Evolutionary conservation across 2,329 filamentous ascomycete species (phyloP), one percentile per base, ranked within the genome.

Genomic region (Chaetomiaceae sp.): DNA sequence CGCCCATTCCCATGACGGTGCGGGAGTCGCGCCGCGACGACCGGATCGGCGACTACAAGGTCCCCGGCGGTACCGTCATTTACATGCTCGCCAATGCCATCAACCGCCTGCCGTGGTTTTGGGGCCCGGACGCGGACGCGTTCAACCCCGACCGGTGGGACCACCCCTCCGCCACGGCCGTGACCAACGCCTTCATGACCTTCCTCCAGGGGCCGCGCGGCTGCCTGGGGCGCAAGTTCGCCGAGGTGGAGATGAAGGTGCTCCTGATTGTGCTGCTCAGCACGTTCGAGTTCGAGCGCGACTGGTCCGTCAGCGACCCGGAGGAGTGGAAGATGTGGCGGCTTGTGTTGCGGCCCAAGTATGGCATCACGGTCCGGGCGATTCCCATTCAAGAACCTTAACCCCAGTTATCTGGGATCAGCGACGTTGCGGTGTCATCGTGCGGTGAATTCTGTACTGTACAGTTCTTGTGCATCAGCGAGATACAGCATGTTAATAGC

Each of bases 271-370:
- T 53, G 38, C 39, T 65, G 38, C 52, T 65, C 27, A 62, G 58
- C 52, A 57, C 58, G 58, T 65, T 54, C 50, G 58, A 64, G 47
- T 63, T 65, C 49, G 43, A 53, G 51, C 62, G 61, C 14, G 67
- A 72, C 47, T 49, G 55, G 26, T 54, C 50, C 22, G 60, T 64
- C 6, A 58, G 60, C 4, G 64, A 72, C 52, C 70, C 69, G 8
- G 70, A 72, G 57, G 60, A 63, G 12, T 64, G 67, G 62, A 73
- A 73, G 62, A 72, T 72, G 69, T 72, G 70, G 70, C 62, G 68
- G 29, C 53, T 72, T 36, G 69, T 72, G 14, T 52, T 73, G 55
- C 58, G 69, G 44, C 70, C 70, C 2, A 67, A 64, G 58, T 65
- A 70, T 49, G 69, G 70, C 20, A 62, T 70, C 12, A 62, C 58